Evolutionary conservation across 2,329 filamentous ascomycete genomes (phyloP), one percentile per base, ranked within the genome.

Genomic region (Ramichloridium luteum): DNA sequence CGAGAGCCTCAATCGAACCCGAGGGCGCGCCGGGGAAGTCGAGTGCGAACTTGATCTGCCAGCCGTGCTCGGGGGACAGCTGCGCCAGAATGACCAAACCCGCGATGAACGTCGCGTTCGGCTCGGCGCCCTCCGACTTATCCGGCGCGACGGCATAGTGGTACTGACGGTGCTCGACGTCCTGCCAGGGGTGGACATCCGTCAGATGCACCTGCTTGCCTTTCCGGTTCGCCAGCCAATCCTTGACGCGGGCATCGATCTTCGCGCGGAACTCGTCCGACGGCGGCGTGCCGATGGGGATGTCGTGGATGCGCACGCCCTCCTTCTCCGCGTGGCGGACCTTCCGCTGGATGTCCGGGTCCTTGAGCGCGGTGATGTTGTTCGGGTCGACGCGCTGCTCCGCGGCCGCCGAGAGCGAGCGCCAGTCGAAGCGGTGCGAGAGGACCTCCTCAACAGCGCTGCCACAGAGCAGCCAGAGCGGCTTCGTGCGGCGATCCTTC

Each of bases 41-140:
- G 33, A 94, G 74, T n/a, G 80, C 81, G 65, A 90, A 93, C 64
- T 94, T 94, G 53, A 93, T 78, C 62, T 94, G 86, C 74, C 84
- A 92, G 33, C 86, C 86, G 53, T 92, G 74, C 20, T 72, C 66
- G 2, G 84, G 82, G 3, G 80, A 73, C 16, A 94, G 72, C 55
- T 84, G 80, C 32, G 81, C 80, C 47, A 94, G 65, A 6, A 88
- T 77, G n/a, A 88, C 78, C 36, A 94, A 70, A 18, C 80, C 78
- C 25, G 69, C 69, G 35, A 94, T 73, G n/a, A n/a, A n/a, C n/a
- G n/a, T n/a, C n/a, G n/a, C n/a, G n/a, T n/a, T n/a, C n/a, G n/a
- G n/a, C n/a, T n/a, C n/a, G n/a, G n/a, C n/a, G n/a, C n/a, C n/a
- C n/a, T n/a, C n/a, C 37, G 69, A 72, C 40, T 80, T 80, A 11